Conservation (phyloP, 1,284 basidiomycete genomes). For the Salmacisia buchloeana region DNA sequence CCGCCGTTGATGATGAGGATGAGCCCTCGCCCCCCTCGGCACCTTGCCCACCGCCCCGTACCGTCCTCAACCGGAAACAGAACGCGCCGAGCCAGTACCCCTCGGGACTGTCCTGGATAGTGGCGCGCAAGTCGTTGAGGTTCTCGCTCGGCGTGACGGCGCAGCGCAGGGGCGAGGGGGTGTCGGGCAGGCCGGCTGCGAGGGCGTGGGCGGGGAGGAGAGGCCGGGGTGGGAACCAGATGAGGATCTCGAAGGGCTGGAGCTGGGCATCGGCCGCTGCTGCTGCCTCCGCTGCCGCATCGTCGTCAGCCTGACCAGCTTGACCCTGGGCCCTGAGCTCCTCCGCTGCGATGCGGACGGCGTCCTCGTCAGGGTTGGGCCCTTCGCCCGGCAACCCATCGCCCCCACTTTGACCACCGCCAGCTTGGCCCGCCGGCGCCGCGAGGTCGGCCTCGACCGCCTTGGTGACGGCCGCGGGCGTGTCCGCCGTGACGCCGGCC, state of each 20-base stretch:
- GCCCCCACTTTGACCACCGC: neutral
- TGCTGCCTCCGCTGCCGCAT: neutral
- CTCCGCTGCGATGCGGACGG: too few species aligned
- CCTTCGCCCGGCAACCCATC: neutral
- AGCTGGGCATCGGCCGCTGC: conserved; percentile 11
- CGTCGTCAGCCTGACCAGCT: too few species aligned
- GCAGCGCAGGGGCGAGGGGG: conserved; percentile 42
- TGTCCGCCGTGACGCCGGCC: too few species aligned
- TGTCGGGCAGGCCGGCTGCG: conserved; percentile 40
- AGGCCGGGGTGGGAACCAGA: conserved; percentile 22
- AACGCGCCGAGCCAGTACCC: conserved; percentile 50
- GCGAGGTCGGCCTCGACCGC: neutral
- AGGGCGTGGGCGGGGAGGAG: conserved; percentile 36
- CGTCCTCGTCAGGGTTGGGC: neutral
- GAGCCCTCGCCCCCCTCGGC: too few species aligned
- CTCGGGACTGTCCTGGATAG: conserved; percentile 47
- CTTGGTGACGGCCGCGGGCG: neutral
- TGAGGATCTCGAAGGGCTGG: conserved; percentile 36
- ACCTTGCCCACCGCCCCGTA: too few species aligned
- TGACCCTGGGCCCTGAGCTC: too few species aligned
- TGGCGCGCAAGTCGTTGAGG: conserved; percentile 46
- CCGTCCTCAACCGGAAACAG: conserved; percentile 39
- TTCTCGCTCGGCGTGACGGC: conserved; percentile 46
- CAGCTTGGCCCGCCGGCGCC: too few species aligned
- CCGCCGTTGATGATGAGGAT: too few species aligned